Percentiles rank a stretch among this genome's conserved stretches.
Conservation (phyloP, 495 filamentous ascomycete species). For the Usnea hakonensis region DNA sequence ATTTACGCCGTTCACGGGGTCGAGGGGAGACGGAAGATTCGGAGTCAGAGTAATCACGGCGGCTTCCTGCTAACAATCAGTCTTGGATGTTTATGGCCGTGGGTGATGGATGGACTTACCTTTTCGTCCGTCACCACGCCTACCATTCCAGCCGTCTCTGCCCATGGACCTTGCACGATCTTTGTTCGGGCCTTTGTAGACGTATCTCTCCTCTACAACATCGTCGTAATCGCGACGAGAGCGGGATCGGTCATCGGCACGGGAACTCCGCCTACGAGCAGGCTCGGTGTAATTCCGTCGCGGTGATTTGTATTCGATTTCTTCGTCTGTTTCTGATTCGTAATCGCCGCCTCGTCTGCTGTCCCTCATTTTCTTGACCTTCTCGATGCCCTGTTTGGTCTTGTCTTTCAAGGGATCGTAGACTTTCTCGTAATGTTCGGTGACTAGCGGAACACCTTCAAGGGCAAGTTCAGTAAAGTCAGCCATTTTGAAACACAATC, state of each 20-base stretch:
- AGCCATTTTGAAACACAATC: slow-evolving; percentile 3
- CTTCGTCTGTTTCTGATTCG: slow-evolving; percentile 23
- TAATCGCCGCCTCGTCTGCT: slow-evolving; percentile 36
- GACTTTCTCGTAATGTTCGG: slow-evolving; percentile 28
- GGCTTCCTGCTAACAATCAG: slow-evolving; percentile 12
- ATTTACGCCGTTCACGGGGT: slow-evolving; percentile 49
- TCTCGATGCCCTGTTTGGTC: slow-evolving; percentile 19
- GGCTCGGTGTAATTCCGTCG: slow-evolving; percentile 15
- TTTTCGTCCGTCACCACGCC: slow-evolving; percentile 11
- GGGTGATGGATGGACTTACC: neutral
- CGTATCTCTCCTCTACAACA: slow-evolving; percentile 19
- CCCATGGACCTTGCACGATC: slow-evolving; percentile 23
- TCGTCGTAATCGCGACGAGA: slow-evolving; percentile 18
- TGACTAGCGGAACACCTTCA: slow-evolving; percentile 19
- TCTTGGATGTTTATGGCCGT: neutral
- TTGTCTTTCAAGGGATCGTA: slow-evolving; percentile 24
- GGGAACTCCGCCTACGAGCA: slow-evolving; percentile 4
- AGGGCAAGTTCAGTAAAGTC: slow-evolving; percentile 23
- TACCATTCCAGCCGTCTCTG: slow-evolving; percentile 16
- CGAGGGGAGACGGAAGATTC: slow-evolving; percentile 26
- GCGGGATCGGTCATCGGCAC: slow-evolving; percentile 9
- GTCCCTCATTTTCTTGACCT: slow-evolving; percentile 14
- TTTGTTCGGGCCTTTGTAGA: slow-evolving; percentile 9
- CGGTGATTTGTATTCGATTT: slow-evolving; percentile 12
- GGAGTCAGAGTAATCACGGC: slow-evolving; percentile 25